Evolutionary conservation across 805 yeast species (phyloP).

Genomic region (Wickerhamomyces xylosicus): DNA sequence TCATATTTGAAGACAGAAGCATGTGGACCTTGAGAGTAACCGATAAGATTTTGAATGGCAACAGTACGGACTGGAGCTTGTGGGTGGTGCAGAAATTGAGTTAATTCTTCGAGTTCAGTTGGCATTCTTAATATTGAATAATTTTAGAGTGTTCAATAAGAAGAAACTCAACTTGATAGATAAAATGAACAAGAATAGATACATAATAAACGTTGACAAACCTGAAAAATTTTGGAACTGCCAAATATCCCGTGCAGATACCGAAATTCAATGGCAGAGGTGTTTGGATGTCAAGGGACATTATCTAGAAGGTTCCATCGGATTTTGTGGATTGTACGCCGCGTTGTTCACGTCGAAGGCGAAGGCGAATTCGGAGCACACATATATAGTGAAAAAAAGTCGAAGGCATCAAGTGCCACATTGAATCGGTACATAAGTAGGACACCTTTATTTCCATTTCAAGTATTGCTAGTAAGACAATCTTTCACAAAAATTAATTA

Average conservation of each 20-base stretch:
- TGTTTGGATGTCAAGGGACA: background rate
- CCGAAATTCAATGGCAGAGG: background rate
- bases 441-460: no score
- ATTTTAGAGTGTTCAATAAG: background rate
- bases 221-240: background rate
- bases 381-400: background rate
- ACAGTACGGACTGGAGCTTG: constrained; percentile 73
- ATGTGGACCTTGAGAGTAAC: constrained; percentile 65
- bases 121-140: constrained; percentile 26
- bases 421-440: no score
- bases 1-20: constrained; percentile 59
- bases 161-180: constrained; percentile 1
- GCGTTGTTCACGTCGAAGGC: no score
- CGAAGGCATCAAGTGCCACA: no score
- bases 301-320: background rate
- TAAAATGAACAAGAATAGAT: no score
- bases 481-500: background rate
- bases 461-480: background rate
- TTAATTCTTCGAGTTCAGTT: constrained; percentile 50
- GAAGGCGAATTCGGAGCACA: no score
- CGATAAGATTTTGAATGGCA: constrained; percentile 77
- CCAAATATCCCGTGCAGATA: background rate
- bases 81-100: constrained; percentile 71
- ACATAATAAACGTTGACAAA: background rate
- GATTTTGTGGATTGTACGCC: background rate